Base-by-base conservation (phyloP, 805 yeast species). In the Nakazawaea siamensis region DNA sequence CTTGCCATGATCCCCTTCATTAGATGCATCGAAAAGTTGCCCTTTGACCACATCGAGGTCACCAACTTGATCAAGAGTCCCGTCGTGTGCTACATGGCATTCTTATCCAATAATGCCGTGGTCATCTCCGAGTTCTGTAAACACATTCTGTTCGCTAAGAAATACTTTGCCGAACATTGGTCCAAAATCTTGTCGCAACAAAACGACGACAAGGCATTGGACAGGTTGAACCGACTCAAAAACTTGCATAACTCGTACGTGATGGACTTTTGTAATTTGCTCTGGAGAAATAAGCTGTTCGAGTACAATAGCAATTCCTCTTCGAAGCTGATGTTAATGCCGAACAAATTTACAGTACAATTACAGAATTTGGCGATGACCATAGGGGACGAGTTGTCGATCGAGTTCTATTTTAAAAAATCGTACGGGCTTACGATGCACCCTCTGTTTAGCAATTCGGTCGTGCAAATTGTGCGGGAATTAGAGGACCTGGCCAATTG, bases 261-360 rank as follows among this genome's bases (percentile, higher is more conserved):
- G 8, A 66, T 72, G 64, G 82, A 76, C 45, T 47, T 68, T 6
- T 61, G 77, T 40, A 76, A 76, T 38, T 55, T 68, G 11, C 31
- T 70, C 0, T 76, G 82, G 82, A 52, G 80, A 39, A 70, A 73
- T 42, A 63, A 59, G 44, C 70, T 76, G 1, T 66, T 73, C 41
- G 60, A 60, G 18, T 48, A 48, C n/a, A 62, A 45, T 9, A 40
- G 48, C 2, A 49, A 47, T 2, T 46, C 63, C 0, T 50, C 57
- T 5, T 57, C 58, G n/a, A 57, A 52, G 29, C 71, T 66, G 4
- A 58, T 70, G 47, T 49, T 55, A 37, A 49, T 62, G 24, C 60
- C 59, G 14, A 50, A 52, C 1, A 47, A 37, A n/a, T 67, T 49
- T 44, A 49, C 52, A 14, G 48, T 42, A 18, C 58, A 43, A 23